Evolutionary conservation across 805 yeast species (phyloP), one percentile per base, ranked within the genome.

Genomic region (Yamadazyma scolyti): DNA sequence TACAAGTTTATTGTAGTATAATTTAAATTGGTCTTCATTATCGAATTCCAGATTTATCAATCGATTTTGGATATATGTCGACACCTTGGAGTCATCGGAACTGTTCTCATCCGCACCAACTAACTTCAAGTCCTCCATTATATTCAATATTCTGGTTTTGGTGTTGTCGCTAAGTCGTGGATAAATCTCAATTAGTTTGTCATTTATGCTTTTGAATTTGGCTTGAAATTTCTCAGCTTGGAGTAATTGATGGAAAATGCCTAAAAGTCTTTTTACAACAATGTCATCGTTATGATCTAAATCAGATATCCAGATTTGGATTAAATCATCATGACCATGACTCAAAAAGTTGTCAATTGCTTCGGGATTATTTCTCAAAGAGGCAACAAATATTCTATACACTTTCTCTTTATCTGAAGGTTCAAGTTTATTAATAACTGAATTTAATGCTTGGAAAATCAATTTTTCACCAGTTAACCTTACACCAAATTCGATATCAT

Each of bases 291-390:
- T 20, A 3, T 33, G 25, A 3, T 27, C 22, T 33, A 63, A 50
- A n/a, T 44, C 37, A 1, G 28, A 28, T 4, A 40, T 18, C 33
- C 37, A 33, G 1, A 13, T 14, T 4, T 24, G 12, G 3, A 36
- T 22, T 25, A 54, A 54, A 9, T 36, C 34, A 9, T 40, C 39
- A 5, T 56, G 36, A 26, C 52, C 52, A 10, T 15, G 33, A 11
- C 26, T 22, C 20, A 59, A 36, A 9, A 71, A 57, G 32, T 63
- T 63, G 2, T 54, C 53, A 2, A 69, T 40, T 0, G 88, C 87
- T 2, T 71, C 73, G 2, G 76, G 77, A 49, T 88, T 88, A 51
- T 87, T 87, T 45, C 96, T 68, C 26, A 87, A 54, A 4, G 89
- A 56, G 4, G 85, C 68, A 0, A 83, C 79, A 36, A 88, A 61